Conservation (phyloP, 2,329 filamentous ascomycete genomes). For the Calonectria hawksworthii region DNA sequence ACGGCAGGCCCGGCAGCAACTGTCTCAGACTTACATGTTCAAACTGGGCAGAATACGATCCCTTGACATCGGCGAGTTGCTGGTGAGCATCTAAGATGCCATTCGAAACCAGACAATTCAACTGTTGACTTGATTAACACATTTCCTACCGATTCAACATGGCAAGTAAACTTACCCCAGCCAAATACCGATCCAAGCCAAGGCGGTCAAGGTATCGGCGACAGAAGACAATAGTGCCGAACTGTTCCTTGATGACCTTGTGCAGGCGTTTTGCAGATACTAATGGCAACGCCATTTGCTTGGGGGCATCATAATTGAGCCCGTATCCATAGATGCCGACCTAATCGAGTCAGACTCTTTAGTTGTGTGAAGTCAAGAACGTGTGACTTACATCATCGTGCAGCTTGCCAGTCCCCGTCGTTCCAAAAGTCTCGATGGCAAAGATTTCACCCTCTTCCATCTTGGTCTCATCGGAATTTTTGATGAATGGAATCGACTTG, state of each 20-base stretch:
- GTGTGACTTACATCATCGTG: slow-evolving; percentile 75
- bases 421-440: slow-evolving; percentile 94
- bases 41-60: slow-evolving; percentile 75
- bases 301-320: slow-evolving; percentile 54
- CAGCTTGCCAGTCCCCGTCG: slow-evolving; percentile 86
- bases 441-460: slow-evolving; percentile 97
- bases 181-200: slow-evolving; percentile 70
- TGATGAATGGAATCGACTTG: slow-evolving; percentile 92
- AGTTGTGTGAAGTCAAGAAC: too few relatives aligned
- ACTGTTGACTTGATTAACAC: slow-evolving; percentile 51
- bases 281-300: slow-evolving; percentile 55
- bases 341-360: slow-evolving; percentile 43
- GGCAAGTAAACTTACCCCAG: slow-evolving; percentile 60
- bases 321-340: slow-evolving; percentile 67
- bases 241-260: slow-evolving; percentile 72
- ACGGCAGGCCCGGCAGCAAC: neutral
- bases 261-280: slow-evolving; percentile 69
- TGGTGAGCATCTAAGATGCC: slow-evolving; percentile 70
- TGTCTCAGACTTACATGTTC: slow-evolving; percentile 61
- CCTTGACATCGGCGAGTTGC: slow-evolving; percentile 69
- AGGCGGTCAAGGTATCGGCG: slow-evolving; percentile 74
- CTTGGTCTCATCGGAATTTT: slow-evolving; percentile 85
- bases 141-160: rapidly evolving
- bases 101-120: slow-evolving; percentile 69
- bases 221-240: slow-evolving; percentile 73